phyloP scores from a whole-genome alignment of 305 asterid genomes.

The Solanum hybrid region DNA sequence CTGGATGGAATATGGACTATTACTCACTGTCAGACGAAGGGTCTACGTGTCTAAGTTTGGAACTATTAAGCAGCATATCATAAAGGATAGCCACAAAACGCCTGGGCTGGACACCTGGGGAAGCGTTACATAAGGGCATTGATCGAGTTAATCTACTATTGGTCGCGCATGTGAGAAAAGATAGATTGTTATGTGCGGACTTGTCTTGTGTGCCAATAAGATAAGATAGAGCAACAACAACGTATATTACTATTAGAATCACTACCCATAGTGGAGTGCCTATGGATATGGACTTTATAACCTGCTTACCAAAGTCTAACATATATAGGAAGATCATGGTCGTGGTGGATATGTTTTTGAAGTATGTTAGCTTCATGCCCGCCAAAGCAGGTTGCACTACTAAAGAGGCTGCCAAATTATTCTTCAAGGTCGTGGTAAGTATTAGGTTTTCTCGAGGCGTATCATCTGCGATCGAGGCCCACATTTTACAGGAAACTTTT shows the following conservation, averaged over 20 bases:
- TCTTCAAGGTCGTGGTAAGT: background rate
- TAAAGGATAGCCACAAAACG: fast-evolving
- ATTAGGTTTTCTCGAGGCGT: background rate
- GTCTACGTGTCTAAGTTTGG: background rate
- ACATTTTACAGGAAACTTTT: background rate
- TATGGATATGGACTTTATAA: background rate
- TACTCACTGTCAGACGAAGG: too few species aligned
- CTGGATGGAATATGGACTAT: background rate
- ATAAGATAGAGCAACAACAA: background rate
- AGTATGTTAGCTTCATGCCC: background rate
- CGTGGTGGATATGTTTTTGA: background rate
- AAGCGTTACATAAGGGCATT: background rate
- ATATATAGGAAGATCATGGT: background rate
- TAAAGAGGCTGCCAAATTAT: background rate
- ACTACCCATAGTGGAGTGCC: background rate
- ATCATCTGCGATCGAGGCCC: background rate
- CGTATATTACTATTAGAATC: background rate
- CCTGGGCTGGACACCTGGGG: background rate
- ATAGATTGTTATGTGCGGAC: background rate
- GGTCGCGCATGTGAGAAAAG: background rate
- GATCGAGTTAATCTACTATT: background rate
- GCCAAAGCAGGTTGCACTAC: background rate
- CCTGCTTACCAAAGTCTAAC: background rate
- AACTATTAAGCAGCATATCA: background rate
- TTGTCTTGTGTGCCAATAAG: background rate